Base-by-base conservation (phyloP, 2,329 filamentous ascomycete species). In the Colletotrichum sp. region DNA sequence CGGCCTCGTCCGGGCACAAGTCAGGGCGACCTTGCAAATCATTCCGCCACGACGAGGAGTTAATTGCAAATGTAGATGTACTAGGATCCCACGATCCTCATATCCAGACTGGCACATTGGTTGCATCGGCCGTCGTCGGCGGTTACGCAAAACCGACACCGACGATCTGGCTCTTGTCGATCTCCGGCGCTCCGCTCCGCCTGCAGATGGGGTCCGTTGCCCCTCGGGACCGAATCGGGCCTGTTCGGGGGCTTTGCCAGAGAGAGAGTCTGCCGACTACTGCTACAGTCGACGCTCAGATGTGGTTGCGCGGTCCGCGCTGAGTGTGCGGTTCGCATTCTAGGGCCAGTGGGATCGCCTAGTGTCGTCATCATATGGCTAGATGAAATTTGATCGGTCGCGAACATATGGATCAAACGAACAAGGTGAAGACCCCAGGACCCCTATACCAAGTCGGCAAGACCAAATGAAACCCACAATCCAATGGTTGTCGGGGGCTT, bases 151-250 rank as follows among this genome's bases (percentile, higher is more conserved):
- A 36, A 43, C 18, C 59, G 59, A 59, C 59, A 34, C 24, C 34
- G 36, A 29, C 34, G 36, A 29, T 29, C 34, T 24, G 15, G 21
- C 27, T 18, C 15, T n/a, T 29, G 57, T 36, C 58, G 21, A 55
- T 18, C 43, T 47, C 43, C 43, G 43, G 43, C 6, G 43, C 43
- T 51, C 43, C 43, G 43, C 43, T 51, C 43, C 43, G 43, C 43
- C n/a, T 51, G 43, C n/a, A 51, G 61, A 62, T 27, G 27, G 33
- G 33, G 18, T 24, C 27, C 24, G 24, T 47, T 13, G n/a, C 18
- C n/a, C 9, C n/a, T 73, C 70, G 66, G 66, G 18, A 61, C 70
- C 70, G 70, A 73, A 24, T 43, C 70, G 54, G 59, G 55, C 15
- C n/a, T 59, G 27, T 65, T 21, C 24, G 31, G n/a, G 27, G 33